phyloP scores from a whole-genome alignment of 2,329 filamentous ascomycete genomes.

The Byssoonygena ceratinophila region DNA sequence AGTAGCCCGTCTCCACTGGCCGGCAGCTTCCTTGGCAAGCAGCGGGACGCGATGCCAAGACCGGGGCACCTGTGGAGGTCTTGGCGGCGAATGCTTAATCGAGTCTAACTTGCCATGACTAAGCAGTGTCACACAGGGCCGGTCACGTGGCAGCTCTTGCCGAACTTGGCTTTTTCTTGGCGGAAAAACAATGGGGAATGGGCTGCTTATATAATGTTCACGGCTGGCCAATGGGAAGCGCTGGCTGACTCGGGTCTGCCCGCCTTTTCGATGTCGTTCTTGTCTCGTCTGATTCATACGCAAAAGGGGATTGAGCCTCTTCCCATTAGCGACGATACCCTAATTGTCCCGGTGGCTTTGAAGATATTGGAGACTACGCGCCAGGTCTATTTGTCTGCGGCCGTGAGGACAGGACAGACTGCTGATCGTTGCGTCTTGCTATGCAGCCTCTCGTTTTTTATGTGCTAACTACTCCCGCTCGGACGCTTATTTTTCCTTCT shows the following conservation, averaged over 20 bases:
- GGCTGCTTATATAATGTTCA: neutral
- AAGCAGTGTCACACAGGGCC: neutral
- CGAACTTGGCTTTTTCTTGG: slow-evolving; percentile 15
- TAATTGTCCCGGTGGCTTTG: neutral
- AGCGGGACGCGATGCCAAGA: slow-evolving; percentile 1
- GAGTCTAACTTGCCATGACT: slow-evolving; percentile 6
- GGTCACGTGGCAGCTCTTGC: slow-evolving; percentile 1
- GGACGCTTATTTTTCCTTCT: neutral
- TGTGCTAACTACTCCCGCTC: neutral
- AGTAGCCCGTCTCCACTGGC: neutral
- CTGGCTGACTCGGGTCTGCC: neutral
- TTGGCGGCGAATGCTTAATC: slow-evolving; percentile 15
- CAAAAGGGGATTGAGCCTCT: neutral
- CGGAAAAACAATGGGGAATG: neutral
- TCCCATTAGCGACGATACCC: neutral
- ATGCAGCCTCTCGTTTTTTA: neutral
- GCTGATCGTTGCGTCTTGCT: neutral
- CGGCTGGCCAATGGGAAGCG: neutral
- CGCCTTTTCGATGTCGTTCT: neutral
- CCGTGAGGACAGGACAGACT: too few species aligned
- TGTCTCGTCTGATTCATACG: neutral
- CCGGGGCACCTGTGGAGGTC: neutral
- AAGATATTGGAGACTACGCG: too few species aligned
- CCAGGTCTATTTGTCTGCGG: too few species aligned
- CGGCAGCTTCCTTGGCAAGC: neutral